Evolutionary conservation across 2,329 filamentous ascomycete species (phyloP).

Genomic region (Pezicula carpinea): DNA sequence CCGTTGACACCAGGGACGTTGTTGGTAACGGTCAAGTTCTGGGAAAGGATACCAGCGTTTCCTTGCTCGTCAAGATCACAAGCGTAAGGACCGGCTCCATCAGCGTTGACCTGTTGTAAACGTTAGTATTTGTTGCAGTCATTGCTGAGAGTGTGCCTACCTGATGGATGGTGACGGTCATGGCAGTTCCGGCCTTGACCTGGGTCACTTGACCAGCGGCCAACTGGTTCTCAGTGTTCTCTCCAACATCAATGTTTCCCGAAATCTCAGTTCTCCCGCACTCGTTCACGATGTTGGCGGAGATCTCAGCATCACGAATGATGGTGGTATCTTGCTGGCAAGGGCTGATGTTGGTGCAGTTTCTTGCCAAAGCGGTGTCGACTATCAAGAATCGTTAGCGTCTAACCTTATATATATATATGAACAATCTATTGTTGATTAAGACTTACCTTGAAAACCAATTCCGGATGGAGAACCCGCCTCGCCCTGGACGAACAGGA

Average conservation of each 20-base stretch:
- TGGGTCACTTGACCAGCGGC: constrained; percentile 42
- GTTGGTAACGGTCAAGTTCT: constrained; percentile 49
- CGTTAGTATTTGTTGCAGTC: no score
- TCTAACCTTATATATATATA: not conserved
- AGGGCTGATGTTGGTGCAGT: constrained; percentile 59
- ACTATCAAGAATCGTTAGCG: constrained; percentile 30
- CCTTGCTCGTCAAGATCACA: constrained; percentile 44
- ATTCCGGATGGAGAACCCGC: constrained; percentile 41
- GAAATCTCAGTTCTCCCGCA: constrained; percentile 58
- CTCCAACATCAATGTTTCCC: constrained; percentile 58
- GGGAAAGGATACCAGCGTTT: constrained; percentile 37
- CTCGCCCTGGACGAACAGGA: constrained; percentile 42
- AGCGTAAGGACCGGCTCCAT: constrained; percentile 49
- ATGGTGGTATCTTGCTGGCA: constrained; percentile 63
- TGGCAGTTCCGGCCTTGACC: constrained; percentile 39
- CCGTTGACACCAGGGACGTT: constrained; percentile 56
- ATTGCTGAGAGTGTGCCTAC: not conserved
- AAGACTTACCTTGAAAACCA: constrained; percentile 34
- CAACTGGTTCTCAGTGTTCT: constrained; percentile 49
- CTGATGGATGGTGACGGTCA: constrained; percentile 49
- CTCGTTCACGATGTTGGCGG: constrained; percentile 47
- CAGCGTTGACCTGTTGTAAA: constrained; percentile 38
- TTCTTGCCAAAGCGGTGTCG: constrained; percentile 50
- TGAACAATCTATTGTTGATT: not conserved
- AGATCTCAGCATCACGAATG: constrained; percentile 54